These are phyloP conservation scores for Coemansia furcata DNA, from an alignment of 192 early-diverging fungal species.

Conservation along the genomic window DNA sequence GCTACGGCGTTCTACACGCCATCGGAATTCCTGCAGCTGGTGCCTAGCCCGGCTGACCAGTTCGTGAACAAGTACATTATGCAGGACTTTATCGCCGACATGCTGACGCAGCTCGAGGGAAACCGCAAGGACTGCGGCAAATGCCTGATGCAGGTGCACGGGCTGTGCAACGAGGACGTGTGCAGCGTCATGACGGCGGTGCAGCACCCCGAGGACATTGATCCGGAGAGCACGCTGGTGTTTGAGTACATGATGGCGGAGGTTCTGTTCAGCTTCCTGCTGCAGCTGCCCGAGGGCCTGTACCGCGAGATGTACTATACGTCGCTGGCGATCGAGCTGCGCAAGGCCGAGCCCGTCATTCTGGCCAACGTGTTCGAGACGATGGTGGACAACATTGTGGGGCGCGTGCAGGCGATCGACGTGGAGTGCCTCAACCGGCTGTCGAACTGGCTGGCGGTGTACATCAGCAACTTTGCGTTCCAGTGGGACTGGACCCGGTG, in stretches of 20 bases:
- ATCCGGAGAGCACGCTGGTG: constrained; percentile 40
- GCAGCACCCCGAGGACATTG: constrained; percentile 30
- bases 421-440: constrained; percentile 82
- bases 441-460: constrained; percentile 85
- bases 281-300: constrained; percentile 58
- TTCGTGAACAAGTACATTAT: constrained; percentile 58
- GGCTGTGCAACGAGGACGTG: constrained; percentile 54
- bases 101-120: constrained; percentile 75
- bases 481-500: constrained; percentile 88
- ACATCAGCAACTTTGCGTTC: constrained; percentile 91
- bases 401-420: constrained; percentile 53
- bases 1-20: constrained; percentile 22
- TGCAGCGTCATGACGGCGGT: constrained; percentile 41
- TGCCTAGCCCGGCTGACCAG: constrained; percentile 32
- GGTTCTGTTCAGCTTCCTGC: constrained; percentile 56
- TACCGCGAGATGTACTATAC: constrained; percentile 52
- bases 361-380: constrained; percentile 33
- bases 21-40: constrained; percentile 43
- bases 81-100: constrained; percentile 79
- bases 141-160: constrained; percentile 69
- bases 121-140: constrained; percentile 92
- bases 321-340: constrained; percentile 54
- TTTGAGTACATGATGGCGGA: constrained; percentile 61
- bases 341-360: constrained; percentile 51
- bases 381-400: constrained; percentile 26